Conservation (phyloP, 441 rosid genomes). For the Croton laevigatus region DNA sequence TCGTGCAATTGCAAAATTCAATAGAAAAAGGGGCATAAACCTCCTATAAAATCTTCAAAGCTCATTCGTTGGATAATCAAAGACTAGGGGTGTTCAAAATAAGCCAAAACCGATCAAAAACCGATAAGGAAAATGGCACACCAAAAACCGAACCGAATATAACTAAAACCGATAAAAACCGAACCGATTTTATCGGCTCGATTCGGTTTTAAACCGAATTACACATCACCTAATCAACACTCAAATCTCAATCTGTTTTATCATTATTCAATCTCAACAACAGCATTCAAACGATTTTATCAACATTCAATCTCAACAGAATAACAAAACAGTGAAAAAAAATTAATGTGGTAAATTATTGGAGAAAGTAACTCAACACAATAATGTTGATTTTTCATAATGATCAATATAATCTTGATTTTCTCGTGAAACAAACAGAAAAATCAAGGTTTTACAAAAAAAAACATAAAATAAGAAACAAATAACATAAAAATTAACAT, state of each 20-base stretch:
- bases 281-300: no score
- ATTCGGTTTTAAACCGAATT: no score
- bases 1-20: conserved; percentile 14
- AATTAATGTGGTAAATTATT: background rate
- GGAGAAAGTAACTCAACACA: background rate
- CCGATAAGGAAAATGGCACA: no score
- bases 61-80: conserved; percentile 63
- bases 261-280: no score
- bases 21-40: conserved; percentile 8
- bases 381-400: background rate
- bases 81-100: no score
- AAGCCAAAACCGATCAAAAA: no score
- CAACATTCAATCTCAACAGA: no score
- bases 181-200: no score
- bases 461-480: background rate
- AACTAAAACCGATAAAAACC: no score
- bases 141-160: no score
- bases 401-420: background rate
- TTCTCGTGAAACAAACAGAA: conserved; percentile 17
- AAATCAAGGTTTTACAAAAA: conserved; percentile 17
- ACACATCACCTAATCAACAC: no score
- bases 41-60: conserved; percentile 29
- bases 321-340: background rate
- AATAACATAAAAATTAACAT: background rate
- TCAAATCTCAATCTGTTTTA: no score